Base-by-base conservation (phyloP, 768 basidiomycete genomes). In the Termitomyces sp. region DNA sequence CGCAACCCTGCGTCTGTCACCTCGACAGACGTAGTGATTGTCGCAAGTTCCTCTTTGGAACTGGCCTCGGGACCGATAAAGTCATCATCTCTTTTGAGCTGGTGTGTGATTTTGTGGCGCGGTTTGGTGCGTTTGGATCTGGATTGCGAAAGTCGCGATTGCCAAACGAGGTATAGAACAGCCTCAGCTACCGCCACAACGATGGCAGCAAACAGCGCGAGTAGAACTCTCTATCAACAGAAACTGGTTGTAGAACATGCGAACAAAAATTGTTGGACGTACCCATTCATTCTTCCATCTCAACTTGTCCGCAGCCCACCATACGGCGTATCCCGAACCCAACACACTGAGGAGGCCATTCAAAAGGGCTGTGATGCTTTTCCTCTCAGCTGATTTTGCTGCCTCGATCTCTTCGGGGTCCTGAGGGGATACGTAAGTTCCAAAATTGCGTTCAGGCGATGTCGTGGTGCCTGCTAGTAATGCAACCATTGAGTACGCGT, bases 231-330 rank as follows among this genome's bases (percentile, higher is more conserved):
- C 84, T 86, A 53, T 38, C 50, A 54, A 8, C 10, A 25, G 17
- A 6, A 41, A 23, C 37, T 14, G 63, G 64, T 45, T 54, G 25
- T 12, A 40, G 29, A 23, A 54, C 52, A 46, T 12, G 5, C 37
- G 37, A 27, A 43, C 17, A 51, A 21, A 23, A 29, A 42, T 19
- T 38, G 32, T 44, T 51, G 37, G 12, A 72, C 89, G 54, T 65
- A 90, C 91, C 86, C 87, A 90, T 78, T 92, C 91, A 57, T 84
- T 73, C 56, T 70, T 80, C 87, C 88, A 86, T 1, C 81, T 78
- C 7, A 82, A 76, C 62, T 73, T 75, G 47, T 81, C 82, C 40
- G 88, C 82, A 23, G 84, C 89, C 82, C 84, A 90, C 85, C 84
- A 92, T 17, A 82, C 77, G 5, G 87, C 88, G 48, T 82, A 75